These are phyloP conservation scores for Hypomontagnella submonticulosa DNA, from an alignment of 495 filamentous ascomycete species.

Conservation along the genomic window DNA sequence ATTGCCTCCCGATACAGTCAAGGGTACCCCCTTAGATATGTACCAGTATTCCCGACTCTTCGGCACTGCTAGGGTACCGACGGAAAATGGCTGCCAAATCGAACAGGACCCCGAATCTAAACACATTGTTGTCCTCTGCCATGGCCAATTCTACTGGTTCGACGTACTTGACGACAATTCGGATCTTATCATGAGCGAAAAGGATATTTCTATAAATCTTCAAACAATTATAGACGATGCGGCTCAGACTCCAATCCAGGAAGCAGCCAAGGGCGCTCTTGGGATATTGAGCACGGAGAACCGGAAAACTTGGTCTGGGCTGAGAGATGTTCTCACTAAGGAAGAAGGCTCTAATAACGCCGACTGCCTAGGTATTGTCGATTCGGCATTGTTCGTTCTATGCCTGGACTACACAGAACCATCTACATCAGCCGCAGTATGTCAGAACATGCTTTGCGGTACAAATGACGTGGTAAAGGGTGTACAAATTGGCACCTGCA, in stretches of 20 bases:
- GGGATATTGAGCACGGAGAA: slow-evolving; percentile 97
- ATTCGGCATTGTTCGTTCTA: slow-evolving; percentile 91
- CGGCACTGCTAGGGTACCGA: slow-evolving; percentile 93
- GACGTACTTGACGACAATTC: slow-evolving; percentile 95
- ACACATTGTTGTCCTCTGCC: slow-evolving; percentile 93
- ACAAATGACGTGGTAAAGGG: slow-evolving; percentile 91
- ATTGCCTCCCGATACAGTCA: slow-evolving; percentile 86
- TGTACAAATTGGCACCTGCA: slow-evolving; percentile 96
- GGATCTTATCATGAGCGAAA: slow-evolving; percentile 97
- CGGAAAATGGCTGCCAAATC: slow-evolving; percentile 95
- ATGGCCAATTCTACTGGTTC: slow-evolving; percentile 99
- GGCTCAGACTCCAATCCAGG: slow-evolving; percentile 85
- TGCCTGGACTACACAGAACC: slow-evolving; percentile 95
- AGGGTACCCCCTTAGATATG: slow-evolving; percentile 89
- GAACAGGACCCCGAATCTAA: slow-evolving; percentile 89
- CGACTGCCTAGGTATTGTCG: slow-evolving; percentile 92
- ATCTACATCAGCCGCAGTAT: slow-evolving; percentile 77
- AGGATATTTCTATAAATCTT: slow-evolving; percentile 90
- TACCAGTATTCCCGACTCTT: slow-evolving; percentile 97
- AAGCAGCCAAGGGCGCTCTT: slow-evolving; percentile 91
- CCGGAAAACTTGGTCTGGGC: slow-evolving; percentile 91
- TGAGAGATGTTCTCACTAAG: slow-evolving; percentile 88
- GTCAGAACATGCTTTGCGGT: slow-evolving; percentile 98
- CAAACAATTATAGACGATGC: slow-evolving; percentile 94
- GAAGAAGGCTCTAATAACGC: slow-evolving; percentile 92